Evolutionary conservation across 78 protist species (phyloP).

Genomic region (Dictyostelium firmibasis): DNA sequence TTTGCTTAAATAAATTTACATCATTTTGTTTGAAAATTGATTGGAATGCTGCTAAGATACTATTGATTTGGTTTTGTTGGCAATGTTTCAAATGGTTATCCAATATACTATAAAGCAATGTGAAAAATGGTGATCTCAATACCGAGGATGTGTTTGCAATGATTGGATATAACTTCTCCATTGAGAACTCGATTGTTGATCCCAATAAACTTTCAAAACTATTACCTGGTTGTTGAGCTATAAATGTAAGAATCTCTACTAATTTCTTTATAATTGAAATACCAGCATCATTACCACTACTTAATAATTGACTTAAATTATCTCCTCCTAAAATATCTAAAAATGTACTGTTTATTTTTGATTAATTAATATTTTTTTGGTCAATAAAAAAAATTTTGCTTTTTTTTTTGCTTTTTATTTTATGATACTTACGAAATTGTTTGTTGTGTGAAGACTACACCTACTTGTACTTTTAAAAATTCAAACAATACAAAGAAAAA

Average conservation of each 20-base stretch:
- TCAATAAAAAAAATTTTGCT: no score
- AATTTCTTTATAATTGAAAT: conserved; percentile 16
- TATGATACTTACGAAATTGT: conserved; percentile 17
- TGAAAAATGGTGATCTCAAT: conserved; percentile 27
- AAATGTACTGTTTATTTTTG: conserved; percentile 30
- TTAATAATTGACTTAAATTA: conserved; percentile 21
- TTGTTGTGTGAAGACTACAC: conserved; percentile 49
- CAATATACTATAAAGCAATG: conserved; percentile 13
- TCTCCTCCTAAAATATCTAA: conserved; percentile 47
- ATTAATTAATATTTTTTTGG: no score
- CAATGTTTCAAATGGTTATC: conserved; percentile 58
- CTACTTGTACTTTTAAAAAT: conserved; percentile 43
- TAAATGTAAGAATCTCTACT: conserved; percentile 47
- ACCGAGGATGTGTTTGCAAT: conserved; percentile 11
- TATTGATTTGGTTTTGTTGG: neutral
- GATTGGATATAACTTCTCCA: conserved; percentile 41
- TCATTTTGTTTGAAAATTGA: conserved; percentile 50
- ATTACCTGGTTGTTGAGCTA: conserved; percentile 20
- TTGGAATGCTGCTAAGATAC: conserved; percentile 32
- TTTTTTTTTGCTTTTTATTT: no score
- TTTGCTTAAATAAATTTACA: conserved; percentile 71
- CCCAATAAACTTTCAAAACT: conserved; percentile 28
- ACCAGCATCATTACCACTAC: conserved; percentile 19
- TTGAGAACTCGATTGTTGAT: conserved; percentile 25
- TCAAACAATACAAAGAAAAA: conserved; percentile 63